Evolutionary conservation across 495 filamentous ascomycete genomes (phyloP).

Genomic region (Chaetomium fimeti): DNA sequence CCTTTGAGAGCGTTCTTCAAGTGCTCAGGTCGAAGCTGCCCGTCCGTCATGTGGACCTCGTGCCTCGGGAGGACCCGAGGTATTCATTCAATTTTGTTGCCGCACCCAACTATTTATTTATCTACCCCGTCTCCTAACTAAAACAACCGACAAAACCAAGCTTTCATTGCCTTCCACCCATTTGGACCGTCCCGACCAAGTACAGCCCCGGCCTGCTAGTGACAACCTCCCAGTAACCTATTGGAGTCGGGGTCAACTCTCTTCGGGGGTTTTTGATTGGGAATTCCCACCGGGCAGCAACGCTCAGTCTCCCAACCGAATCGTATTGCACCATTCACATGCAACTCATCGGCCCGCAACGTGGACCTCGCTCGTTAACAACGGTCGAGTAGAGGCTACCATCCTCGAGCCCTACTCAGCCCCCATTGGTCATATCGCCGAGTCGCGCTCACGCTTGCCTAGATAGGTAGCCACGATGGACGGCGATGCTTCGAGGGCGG

Average conservation of each 20-base stretch:
- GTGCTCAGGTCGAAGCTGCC: too few species aligned
- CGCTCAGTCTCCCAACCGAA: conserved; percentile 2
- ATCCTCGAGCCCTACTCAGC: not conserved
- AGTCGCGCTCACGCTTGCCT: not conserved
- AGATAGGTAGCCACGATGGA: conserved; percentile 7
- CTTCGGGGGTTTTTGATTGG: not conserved
- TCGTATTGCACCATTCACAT: conserved; percentile 13
- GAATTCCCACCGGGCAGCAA: not conserved
- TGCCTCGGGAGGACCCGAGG: too few species aligned
- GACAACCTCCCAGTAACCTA: not conserved
- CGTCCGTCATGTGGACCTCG: too few species aligned
- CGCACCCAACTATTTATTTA: not conserved
- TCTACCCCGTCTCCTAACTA: too few species aligned
- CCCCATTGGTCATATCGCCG: not conserved
- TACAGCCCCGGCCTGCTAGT: not conserved
- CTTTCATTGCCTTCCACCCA: too few species aligned
- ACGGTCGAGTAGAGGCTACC: not conserved
- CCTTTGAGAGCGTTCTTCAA: too few species aligned
- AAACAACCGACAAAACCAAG: not conserved
- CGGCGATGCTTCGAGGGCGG: not conserved
- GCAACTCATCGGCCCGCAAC: conserved; percentile 19
- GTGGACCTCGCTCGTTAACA: conserved; percentile 21
- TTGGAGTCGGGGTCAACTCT: not conserved
- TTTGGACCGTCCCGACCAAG: not conserved
- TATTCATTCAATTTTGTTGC: not conserved